Evolutionary conservation across 2,329 filamentous ascomycete genomes (phyloP), one percentile per base, ranked within the genome.

Genomic region (Leptographium lundbergii): DNA sequence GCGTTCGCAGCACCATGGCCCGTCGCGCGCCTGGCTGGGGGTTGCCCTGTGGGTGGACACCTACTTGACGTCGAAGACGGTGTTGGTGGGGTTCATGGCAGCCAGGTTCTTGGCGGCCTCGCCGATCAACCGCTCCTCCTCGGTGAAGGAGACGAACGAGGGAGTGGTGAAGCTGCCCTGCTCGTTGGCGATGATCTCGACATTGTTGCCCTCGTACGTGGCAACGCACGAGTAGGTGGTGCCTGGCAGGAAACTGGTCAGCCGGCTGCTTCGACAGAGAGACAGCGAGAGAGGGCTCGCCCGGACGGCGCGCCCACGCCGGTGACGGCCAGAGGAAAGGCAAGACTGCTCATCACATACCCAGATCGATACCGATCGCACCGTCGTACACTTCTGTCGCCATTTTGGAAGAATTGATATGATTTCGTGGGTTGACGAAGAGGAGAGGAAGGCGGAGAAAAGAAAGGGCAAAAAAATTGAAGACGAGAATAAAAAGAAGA

Each of bases 161-260:
- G 94, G 94, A 65, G 94, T 97, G 73, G 94, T 97, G 81, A 96
- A 96, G 80, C 85, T 91, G 84, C 92, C 92, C 86, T 97, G 92
- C 85, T 97, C 92, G 81, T 97, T 97, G 87, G 92, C 92, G 77
- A 97, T 96, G 84, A 99, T 99, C 78, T 99, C 94, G 76, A 97
- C 92, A 86, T 96, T 96, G 82, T 84, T 92, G 76, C 94, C 94
- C 81, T 97, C 94, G 81, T 97, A 99, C 78, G 88, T 95, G 79
- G 94, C 94, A 80, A 97, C 94, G 79, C 94, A 99, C 73, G 94
- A 97, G 86, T 99, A 99, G 77, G 94, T 99, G 70, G 94, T 99
- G 78, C 94, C 92, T 96, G 69, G 36, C 62, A 56, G 47, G 53
- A 57, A 57, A 57, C 32, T 58, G 25, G 29, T 57, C 48, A 57